Evolutionary conservation across 2,329 filamentous ascomycete genomes (phyloP).

Genomic region (Tricladium varicosporioides): DNA sequence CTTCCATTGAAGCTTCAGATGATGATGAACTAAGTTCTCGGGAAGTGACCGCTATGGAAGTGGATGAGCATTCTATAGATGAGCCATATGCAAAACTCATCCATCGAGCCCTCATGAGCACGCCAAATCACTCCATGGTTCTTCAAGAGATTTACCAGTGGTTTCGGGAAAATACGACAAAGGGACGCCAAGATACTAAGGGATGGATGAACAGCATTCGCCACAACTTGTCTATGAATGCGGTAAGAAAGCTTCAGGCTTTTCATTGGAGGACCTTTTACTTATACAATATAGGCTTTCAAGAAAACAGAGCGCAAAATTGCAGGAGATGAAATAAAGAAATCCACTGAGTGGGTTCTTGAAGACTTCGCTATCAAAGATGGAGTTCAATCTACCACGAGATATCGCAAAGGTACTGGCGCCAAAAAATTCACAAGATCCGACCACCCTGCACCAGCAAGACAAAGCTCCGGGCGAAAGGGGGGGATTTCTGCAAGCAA

Average conservation of each 20-base stretch:
- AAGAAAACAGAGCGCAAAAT: constrained; percentile 46
- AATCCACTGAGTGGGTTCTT: constrained; percentile 74
- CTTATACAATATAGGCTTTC: constrained; percentile 45
- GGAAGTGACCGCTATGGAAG: constrained; percentile 28
- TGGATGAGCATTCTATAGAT: constrained; percentile 37
- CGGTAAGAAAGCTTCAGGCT: constrained; percentile 54
- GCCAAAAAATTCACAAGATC: constrained; percentile 39
- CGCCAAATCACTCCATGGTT: constrained; percentile 66
- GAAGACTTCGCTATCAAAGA: constrained; percentile 64
- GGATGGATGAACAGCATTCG: constrained; percentile 97
- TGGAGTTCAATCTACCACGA: constrained; percentile 83
- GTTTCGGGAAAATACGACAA: constrained; percentile 80
- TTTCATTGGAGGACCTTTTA: constrained; percentile 31
- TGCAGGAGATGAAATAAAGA: constrained; percentile 55
- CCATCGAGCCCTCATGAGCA: constrained; percentile 69
- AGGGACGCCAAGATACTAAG: constrained; percentile 58
- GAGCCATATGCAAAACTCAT: constrained; percentile 83
- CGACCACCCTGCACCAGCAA: constrained; percentile 36
- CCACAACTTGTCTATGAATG: constrained; percentile 95
- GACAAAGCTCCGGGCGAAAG: constrained; percentile 27
- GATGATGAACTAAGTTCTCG: constrained; percentile 28
- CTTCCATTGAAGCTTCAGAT: constrained; percentile 24
- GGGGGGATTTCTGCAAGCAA: constrained; percentile 25
- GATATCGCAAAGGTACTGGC: constrained; percentile 59
- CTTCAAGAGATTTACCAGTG: constrained; percentile 88